Conservation (phyloP, 306 rosid species). For the Vigna hirtella region DNA sequence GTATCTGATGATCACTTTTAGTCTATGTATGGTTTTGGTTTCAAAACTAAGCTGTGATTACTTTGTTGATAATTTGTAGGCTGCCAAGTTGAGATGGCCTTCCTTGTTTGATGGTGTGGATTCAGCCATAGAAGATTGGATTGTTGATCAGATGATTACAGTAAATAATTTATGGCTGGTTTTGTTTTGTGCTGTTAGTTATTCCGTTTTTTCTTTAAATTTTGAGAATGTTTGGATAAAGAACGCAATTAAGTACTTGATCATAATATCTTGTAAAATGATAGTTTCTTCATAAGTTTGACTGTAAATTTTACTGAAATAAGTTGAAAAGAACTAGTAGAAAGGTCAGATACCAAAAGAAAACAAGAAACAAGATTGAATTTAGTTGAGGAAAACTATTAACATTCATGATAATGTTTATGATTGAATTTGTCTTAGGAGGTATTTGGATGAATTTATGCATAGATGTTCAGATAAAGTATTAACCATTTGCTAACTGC, state of each 20-base stretch:
- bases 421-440: slow-evolving; percentile 3
- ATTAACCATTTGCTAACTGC: not conserved
- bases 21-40: not conserved
- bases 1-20: not conserved
- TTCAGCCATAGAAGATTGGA: slow-evolving; percentile 66
- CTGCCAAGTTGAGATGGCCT: slow-evolving; percentile 84
- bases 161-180: slow-evolving; percentile 40
- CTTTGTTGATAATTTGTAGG: slow-evolving; percentile 51
- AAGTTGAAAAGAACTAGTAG: not conserved
- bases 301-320: no score
- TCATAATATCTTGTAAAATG: not conserved
- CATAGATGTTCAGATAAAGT: not conserved
- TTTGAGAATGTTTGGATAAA: not conserved
- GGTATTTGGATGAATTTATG: not conserved
- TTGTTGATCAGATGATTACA: slow-evolving; percentile 70
- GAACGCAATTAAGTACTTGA: not conserved
- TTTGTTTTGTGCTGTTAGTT: not conserved
- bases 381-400: no score
- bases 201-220: not conserved
- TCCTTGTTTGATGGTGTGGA: slow-evolving; percentile 62
- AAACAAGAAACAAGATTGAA: no score
- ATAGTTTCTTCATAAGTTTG: no score
- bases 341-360: no score
- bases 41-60: not conserved
- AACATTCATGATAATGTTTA: not conserved